phyloP scores from a whole-genome alignment of 2,329 filamentous ascomycete genomes.

The Teratosphaeria pseudoeucalypti region DNA sequence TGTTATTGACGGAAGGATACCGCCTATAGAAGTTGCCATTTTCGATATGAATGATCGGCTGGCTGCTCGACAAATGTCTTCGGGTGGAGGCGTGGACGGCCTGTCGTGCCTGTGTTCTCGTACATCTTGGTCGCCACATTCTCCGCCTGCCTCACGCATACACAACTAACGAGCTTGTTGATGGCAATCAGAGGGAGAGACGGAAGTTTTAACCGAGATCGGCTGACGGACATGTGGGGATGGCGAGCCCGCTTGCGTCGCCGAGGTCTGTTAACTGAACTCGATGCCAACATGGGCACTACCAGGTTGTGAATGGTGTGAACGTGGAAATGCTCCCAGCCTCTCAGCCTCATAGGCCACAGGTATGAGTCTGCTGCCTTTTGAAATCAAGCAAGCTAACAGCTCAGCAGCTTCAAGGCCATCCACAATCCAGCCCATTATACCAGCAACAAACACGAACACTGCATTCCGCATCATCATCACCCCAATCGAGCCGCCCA shows the following conservation, averaged over 20 bases:
- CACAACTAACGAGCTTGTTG: background rate
- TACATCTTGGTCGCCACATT: background rate
- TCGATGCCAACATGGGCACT: background rate
- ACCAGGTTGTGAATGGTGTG: background rate
- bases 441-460: conserved; percentile 22
- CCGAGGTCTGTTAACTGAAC: background rate
- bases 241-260: background rate
- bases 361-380: conserved; percentile 15
- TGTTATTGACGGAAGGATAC: conserved; percentile 46
- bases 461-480: conserved; percentile 21
- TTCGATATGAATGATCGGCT: conserved; percentile 50
- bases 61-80: background rate
- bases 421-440: conserved; percentile 5
- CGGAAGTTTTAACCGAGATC: background rate
- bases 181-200: background rate
- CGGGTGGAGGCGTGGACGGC: background rate
- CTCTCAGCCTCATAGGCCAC: conserved; percentile 31
- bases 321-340: conserved; percentile 26
- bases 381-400: conserved; percentile 6
- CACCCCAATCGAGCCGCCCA: conserved; percentile 14
- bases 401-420: background rate
- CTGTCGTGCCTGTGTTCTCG: background rate
- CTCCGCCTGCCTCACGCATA: background rate
- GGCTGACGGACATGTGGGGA: background rate
- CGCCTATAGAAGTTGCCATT: conserved; percentile 76